A percentile compares a stretch with the other conserved stretches of the same genome.
These are phyloP conservation scores for Fusarium sp. DNA, from an alignment of 2,329 filamentous ascomycete genomes.

Conservation along the genomic window DNA sequence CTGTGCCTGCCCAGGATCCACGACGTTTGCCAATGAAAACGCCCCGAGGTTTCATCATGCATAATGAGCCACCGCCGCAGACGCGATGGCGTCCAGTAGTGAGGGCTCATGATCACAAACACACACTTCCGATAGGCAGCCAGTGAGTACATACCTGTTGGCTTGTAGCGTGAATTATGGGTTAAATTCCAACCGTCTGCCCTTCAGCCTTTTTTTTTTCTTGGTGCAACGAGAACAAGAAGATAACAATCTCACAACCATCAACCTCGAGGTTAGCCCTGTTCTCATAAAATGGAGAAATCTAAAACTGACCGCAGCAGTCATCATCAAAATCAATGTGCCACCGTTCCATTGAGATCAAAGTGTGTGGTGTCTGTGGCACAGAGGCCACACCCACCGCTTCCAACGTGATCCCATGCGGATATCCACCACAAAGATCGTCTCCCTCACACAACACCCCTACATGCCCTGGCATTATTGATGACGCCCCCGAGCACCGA, in stretches of 20 bases:
- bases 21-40: not conserved
- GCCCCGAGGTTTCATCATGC: not conserved
- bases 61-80: not conserved
- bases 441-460: not conserved
- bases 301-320: not conserved
- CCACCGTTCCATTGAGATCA: not conserved
- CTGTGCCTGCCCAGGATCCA: not conserved
- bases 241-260: not conserved
- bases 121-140: not conserved
- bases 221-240: too few relatives aligned
- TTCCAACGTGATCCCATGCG: not conserved
- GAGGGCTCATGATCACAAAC: not conserved
- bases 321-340: not conserved
- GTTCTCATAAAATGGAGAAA: not conserved
- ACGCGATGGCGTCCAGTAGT: not conserved
- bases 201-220: not conserved
- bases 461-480: not conserved
- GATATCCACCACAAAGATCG: not conserved
- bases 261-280: not conserved
- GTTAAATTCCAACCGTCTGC: not conserved
- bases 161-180: not conserved
- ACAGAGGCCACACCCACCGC: not conserved
- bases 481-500: not conserved
- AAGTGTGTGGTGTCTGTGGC: not conserved
- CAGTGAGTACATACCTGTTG: not conserved